Base-by-base conservation (phyloP, 2,329 filamentous ascomycete genomes). In the Botrytis aclada region DNA sequence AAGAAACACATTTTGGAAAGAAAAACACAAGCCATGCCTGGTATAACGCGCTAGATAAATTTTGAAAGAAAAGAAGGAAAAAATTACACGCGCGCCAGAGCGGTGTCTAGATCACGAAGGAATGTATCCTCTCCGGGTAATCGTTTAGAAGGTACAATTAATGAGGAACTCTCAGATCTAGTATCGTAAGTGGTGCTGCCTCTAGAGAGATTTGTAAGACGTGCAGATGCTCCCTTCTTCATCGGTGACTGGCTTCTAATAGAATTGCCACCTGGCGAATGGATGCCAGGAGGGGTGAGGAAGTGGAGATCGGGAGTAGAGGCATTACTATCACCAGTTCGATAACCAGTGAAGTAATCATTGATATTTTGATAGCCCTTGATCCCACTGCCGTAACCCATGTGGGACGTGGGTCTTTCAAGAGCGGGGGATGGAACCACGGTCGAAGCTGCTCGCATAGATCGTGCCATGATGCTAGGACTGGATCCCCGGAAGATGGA, bases 231-330 rank as follows among this genome's bases (percentile, higher is more conserved):
- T 1, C 39, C 63, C 20, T 61, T 72, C 39, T n/a, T 58, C 62
- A 72, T 47, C 1, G 70, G 63, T 4, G 70, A 69, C 41, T 39
- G 63, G 29, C 62, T 60, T 45, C 63, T 54, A 9, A 47, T 20
- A 20, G 70, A 67, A 4, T 34, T 41, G 9, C 54, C 14, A 12
- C 62, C 22, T 5, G 70, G 63, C 4, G 70, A 32, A 12, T 54
- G 62, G 6, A 72, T 29, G 4, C 70, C 47, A 29, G 70, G 70
- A n/a, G 70, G 70, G 5, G 62, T 72, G 5, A 72, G 64, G 34
- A 58, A 72, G n/a, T 69, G 70, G 10, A 72, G 22, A 39, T 72
- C 70, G 6, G 70, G 70, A 47, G 70, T 72, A 43, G 70, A 72
- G 8, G 41, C 45, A 6, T 66, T 66, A 14, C 70, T 72, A 34